A percentile compares a stretch with the other conserved stretches of the same genome.
Conservation (phyloP, 169 alveolate genomes). For the Sarcocystis neurona region DNA sequence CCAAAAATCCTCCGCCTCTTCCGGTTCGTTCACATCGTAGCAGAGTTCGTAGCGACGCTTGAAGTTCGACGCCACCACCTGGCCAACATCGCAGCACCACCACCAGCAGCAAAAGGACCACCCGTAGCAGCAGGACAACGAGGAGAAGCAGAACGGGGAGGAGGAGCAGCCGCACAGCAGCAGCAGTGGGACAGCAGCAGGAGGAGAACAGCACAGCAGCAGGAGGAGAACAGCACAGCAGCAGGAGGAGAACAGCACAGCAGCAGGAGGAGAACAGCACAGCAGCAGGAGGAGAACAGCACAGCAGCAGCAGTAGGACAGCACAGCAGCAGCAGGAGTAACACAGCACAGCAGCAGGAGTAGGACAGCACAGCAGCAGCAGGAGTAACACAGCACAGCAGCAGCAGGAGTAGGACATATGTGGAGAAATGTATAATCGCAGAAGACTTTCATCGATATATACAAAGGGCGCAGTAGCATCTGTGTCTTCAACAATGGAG, state of each 20-base stretch:
- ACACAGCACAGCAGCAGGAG: no score
- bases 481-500: no score
- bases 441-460: not conserved
- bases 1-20: not conserved
- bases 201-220: not conserved
- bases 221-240: not conserved
- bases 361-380: no score
- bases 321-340: no score
- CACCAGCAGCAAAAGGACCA: not conserved
- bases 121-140: constrained; percentile 21
- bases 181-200: constrained; percentile 6
- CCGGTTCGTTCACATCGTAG: constrained; percentile 50
- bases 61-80: constrained; percentile 46
- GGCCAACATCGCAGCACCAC: not conserved
- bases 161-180: not conserved
- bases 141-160: not conserved
- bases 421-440: no score
- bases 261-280: no score
- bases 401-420: no score
- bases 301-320: no score
- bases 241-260: not conserved
- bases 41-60: constrained; percentile 51
- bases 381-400: no score
- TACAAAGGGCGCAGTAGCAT: not conserved
- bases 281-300: no score